Conservation (phyloP, 2,329 filamentous ascomycete genomes). For the Ceratocystis colombiana region DNA sequence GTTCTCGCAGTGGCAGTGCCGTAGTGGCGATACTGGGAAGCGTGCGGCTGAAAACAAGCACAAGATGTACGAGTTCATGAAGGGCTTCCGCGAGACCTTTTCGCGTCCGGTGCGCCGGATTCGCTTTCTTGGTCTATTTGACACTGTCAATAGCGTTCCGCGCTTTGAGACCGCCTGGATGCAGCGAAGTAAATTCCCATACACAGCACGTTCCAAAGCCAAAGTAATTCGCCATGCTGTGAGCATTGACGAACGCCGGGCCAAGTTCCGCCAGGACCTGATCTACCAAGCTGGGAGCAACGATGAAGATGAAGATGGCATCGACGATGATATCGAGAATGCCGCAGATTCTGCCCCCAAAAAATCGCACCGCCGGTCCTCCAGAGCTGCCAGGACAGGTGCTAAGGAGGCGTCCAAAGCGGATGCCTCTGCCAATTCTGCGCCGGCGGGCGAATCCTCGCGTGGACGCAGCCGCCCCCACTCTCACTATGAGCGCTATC, state of each 20-base stretch:
- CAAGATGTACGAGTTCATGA: constrained; percentile 65
- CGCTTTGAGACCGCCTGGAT: constrained; percentile 68
- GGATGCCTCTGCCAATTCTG: background rate
- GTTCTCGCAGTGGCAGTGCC: constrained; percentile 62
- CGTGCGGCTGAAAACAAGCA: constrained; percentile 38
- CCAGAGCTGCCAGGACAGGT: background rate
- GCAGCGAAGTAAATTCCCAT: constrained; percentile 67
- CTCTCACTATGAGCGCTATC: constrained; percentile 25
- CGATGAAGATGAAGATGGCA: constrained; percentile 24
- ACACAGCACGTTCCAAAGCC: constrained; percentile 48
- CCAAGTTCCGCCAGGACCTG: constrained; percentile 62
- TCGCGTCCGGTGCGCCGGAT: constrained; percentile 64
- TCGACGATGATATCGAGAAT: constrained; percentile 16
- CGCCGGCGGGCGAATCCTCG: constrained; percentile 21
- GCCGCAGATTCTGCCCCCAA: background rate
- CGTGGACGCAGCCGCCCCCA: constrained; percentile 9
- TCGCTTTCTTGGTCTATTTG: constrained; percentile 67
- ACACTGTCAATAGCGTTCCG: constrained; percentile 72
- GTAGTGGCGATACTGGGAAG: constrained; percentile 39
- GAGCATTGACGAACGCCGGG: constrained; percentile 58
- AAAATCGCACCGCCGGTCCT: background rate
- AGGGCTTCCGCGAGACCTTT: constrained; percentile 71
- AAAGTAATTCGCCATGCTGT: constrained; percentile 59
- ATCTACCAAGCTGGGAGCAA: constrained; percentile 42
- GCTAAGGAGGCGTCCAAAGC: background rate